Base-by-base conservation (phyloP, 2,329 filamentous ascomycete genomes). In the Berkeleyomyces basicola region DNA sequence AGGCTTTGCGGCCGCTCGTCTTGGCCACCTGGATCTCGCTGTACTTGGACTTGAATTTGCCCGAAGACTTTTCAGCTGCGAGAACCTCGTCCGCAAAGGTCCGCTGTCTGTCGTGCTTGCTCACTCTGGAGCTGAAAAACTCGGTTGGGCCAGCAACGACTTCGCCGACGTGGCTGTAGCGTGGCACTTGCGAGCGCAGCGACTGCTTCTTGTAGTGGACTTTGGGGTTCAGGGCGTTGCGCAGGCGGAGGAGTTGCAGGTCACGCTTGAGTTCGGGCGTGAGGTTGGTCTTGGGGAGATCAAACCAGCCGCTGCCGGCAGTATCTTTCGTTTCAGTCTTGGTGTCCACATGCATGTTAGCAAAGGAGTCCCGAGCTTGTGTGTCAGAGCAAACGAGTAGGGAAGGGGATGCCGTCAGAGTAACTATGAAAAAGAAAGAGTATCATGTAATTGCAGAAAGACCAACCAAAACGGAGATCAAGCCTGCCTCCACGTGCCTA, bases 101-200 rank as follows among this genome's bases (percentile, higher is more conserved):
- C 69, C 81, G 82, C 76, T 95, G 95, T 67, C 89, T 82, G 68
- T 97, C 88, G 74, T 89, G 95, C 72, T 90, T 92, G 63, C 85
- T 84, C 65, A 97, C 79, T 63, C 92, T 83, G 23, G 83, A 82
- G 70, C 81, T 91, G 76, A 85, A 90, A 74, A 86, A 96, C 70
- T 97, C 92, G 0, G 90, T 91, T 1, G 90, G 85, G 0, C 91
- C 91, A 69, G 95, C 86, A 63, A 96, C 81, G 65, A 99, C 83
- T 4, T 88, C 92, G 63, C 92, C 93, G 37, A 96, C 83, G 69
- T 95, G 89, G 23, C 88, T 95, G 71, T 87, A 97, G 65, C 90
- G 84, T 0, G 93, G 93, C 0, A 86, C 75, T 65, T 82, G 77
- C 11, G 64, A 61, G 37, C 63, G 63, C 37, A 59, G 37, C 7